Percentiles rank a stretch among this genome's conserved stretches.
Evolutionary conservation across 495 filamentous ascomycete species (phyloP).

Genomic region (Tuber brumale): DNA sequence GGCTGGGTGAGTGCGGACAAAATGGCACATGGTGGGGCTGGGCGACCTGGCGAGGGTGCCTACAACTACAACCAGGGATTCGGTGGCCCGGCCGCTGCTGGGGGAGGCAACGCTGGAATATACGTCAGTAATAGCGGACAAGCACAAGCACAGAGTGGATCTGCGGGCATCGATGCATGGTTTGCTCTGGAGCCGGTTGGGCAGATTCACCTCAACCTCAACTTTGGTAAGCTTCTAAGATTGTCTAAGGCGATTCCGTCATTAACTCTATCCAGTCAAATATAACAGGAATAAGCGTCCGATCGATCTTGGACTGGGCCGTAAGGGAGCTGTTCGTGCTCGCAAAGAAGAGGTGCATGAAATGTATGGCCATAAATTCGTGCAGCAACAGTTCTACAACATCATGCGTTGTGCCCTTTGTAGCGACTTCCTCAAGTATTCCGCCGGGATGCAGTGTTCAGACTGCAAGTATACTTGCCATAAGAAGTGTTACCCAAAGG

Average conservation of each 20-base stretch:
- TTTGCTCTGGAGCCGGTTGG: conserved; percentile 94
- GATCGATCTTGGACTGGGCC: conserved; percentile 80
- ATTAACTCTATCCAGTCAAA: conserved; percentile 54
- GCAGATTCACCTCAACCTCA: conserved; percentile 76
- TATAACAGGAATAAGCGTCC: conserved; percentile 61
- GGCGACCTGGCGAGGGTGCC: conserved; percentile 33
- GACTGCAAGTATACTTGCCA: conserved; percentile 99
- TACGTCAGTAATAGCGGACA: conserved; percentile 34
- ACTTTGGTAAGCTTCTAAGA: conserved; percentile 60
- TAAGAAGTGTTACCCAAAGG: conserved; percentile 88
- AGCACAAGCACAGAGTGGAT: conserved; percentile 17
- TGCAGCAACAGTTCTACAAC: conserved; percentile 97
- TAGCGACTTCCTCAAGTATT: conserved; percentile 97
- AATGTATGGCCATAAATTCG: conserved; percentile 98
- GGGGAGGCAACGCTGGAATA: conserved; percentile 24
- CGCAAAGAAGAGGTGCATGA: conserved; percentile 96
- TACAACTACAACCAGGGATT: conserved; percentile 46
- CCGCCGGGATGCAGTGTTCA: conserved; percentile 96
- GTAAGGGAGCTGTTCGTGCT: conserved; percentile 93
- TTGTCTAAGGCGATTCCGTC: conserved; percentile 10
- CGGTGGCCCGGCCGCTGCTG: conserved; percentile 25
- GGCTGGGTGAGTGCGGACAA: conserved; percentile 97
- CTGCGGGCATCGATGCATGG: conserved; percentile 70
- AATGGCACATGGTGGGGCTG: conserved; percentile 56
- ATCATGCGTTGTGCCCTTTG: conserved; percentile 99